Conservation (phyloP, 495 filamentous ascomycete genomes). For the Aspergillus diversus region DNA sequence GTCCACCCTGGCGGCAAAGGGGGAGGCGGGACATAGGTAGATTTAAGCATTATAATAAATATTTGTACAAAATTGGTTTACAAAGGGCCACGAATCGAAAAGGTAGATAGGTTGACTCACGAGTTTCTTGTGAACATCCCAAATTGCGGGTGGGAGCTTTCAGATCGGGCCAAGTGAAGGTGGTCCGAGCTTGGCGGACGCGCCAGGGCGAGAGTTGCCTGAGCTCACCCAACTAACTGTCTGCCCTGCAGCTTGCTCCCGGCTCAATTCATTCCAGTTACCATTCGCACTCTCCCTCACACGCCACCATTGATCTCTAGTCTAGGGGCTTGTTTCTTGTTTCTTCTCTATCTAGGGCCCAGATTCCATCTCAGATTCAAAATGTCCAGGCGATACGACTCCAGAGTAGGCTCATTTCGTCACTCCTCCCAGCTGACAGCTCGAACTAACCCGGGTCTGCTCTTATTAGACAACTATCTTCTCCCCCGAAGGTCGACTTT, state of each 20-base stretch:
- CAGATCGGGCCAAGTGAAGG: conserved; percentile 31
- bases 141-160: conserved; percentile 13
- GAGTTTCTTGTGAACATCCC: neutral
- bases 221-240: conserved; percentile 36
- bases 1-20: conserved; percentile 84
- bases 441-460: conserved; percentile 54
- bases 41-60: conserved; percentile 41
- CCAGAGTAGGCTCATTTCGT: conserved; percentile 66
- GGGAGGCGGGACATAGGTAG: conserved; percentile 48
- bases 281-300: conserved; percentile 24
- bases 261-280: conserved; percentile 29
- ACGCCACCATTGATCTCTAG: conserved; percentile 6
- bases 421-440: conserved; percentile 35
- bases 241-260: conserved; percentile 34
- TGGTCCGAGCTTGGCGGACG: conserved; percentile 56
- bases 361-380: conserved; percentile 32
- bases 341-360: neutral
- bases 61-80: neutral
- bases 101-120: neutral
- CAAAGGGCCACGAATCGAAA: neutral
- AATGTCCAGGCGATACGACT: conserved; percentile 99
- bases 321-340: conserved; percentile 6
- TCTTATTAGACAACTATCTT: conserved; percentile 91
- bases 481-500: conserved; percentile 96
- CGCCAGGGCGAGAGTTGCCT: conserved; percentile 54